Evolutionary conservation across 2,329 filamentous ascomycete species (phyloP).

Genomic region (Lomentospora prolificans): DNA sequence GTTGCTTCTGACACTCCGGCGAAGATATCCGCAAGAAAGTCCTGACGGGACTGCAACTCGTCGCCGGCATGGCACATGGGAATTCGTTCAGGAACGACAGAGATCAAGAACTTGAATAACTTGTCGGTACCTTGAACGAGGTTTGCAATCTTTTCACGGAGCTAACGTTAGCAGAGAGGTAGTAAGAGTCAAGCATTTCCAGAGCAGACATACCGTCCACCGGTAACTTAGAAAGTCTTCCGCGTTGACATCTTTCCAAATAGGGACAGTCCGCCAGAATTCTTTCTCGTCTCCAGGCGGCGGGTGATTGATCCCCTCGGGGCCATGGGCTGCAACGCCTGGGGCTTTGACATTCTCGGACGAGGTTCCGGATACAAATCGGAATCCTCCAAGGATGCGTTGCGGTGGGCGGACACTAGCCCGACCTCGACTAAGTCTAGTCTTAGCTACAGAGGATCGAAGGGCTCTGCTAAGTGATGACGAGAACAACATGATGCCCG

Average conservation of each 20-base stretch:
- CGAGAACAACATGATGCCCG: too few relatives aligned
- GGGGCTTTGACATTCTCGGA: neutral
- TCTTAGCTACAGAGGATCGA: too few relatives aligned
- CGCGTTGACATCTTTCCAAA: constrained; percentile 37
- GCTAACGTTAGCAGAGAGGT: too few relatives aligned
- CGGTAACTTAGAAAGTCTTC: constrained; percentile 41
- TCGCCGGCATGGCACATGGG: constrained; percentile 22
- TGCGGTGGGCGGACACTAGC: too few relatives aligned
- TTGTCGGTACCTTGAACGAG: constrained; percentile 36
- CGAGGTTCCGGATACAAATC: too few relatives aligned
- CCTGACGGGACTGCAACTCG: constrained; percentile 34
- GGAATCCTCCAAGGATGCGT: too few relatives aligned
- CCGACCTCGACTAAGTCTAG: too few relatives aligned
- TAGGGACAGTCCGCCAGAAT: constrained; percentile 41
- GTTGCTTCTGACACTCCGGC: constrained; percentile 42
- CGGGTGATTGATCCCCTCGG: neutral
- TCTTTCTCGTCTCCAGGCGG: constrained; percentile 16
- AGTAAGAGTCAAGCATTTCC: too few relatives aligned
- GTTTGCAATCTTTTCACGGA: constrained; percentile 37
- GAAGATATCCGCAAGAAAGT: constrained; percentile 44
- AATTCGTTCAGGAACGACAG: constrained; percentile 39
- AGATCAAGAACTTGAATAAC: constrained; percentile 37
- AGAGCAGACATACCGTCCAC: constrained; percentile 39
- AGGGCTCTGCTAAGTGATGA: too few relatives aligned
- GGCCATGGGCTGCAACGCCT: neutral